These are phyloP conservation scores for Astrothelium macrocarpum DNA, from an alignment of 495 filamentous ascomycete genomes.

Conservation along the genomic window DNA sequence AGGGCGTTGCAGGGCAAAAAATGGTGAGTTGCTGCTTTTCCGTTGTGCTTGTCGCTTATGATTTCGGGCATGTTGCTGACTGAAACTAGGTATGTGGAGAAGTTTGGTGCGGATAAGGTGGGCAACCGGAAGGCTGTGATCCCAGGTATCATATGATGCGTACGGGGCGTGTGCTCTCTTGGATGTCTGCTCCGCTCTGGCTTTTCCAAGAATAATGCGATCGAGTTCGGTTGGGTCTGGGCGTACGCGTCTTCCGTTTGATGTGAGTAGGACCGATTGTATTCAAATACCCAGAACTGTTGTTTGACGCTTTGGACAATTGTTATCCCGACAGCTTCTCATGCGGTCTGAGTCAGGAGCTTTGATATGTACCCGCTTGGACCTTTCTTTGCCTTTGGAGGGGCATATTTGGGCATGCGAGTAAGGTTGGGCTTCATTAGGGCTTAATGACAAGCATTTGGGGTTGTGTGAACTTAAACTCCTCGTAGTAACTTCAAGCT, in stretches of 20 bases:
- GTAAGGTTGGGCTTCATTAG: not conserved
- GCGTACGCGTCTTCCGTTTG: not conserved
- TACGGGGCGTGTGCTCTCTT: not conserved
- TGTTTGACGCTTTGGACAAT: not conserved
- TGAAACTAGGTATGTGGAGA: constrained; percentile 51
- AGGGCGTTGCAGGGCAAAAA: constrained; percentile 69
- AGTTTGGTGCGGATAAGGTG: constrained; percentile 73
- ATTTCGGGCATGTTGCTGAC: not conserved
- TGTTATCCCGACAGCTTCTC: not conserved
- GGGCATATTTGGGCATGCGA: not conserved
- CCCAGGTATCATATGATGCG: constrained; percentile 54
- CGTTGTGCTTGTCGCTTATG: not conserved
- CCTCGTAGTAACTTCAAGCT: not conserved
- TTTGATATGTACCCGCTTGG: not conserved
- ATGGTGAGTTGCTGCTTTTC: constrained; percentile 42
- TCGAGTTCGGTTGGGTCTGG: no score
- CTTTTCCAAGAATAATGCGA: not conserved
- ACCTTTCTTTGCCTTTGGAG: not conserved
- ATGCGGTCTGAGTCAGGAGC: not conserved
- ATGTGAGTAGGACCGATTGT: not conserved
- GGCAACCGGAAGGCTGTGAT: constrained; percentile 70
- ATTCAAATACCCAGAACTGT: not conserved
- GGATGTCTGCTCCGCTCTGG: not conserved
- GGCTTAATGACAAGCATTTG: not conserved
- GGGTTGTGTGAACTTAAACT: not conserved